A percentile compares a stretch with the other conserved stretches of the same genome.
Conservation (phyloP, 495 filamentous ascomycete species). For the Physcia stellaris region DNA sequence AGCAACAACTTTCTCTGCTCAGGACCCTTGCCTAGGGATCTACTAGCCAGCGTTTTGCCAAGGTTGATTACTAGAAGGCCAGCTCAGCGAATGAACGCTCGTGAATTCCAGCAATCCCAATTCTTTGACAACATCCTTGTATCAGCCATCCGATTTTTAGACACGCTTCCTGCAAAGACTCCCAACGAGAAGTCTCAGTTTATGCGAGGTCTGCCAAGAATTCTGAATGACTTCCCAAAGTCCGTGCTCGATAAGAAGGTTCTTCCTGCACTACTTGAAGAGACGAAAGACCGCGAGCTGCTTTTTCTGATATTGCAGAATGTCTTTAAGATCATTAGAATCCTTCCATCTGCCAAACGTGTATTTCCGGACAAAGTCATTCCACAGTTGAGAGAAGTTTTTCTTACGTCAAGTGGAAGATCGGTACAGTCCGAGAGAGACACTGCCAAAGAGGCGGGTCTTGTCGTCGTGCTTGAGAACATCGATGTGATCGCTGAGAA, state of each 20-base stretch:
- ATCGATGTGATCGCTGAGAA: slow-evolving; percentile 60
- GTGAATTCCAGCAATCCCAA: slow-evolving; percentile 82
- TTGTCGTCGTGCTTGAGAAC: slow-evolving; percentile 81
- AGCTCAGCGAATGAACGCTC: slow-evolving; percentile 72
- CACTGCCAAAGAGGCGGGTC: slow-evolving; percentile 69
- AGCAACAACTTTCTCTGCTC: slow-evolving; percentile 76
- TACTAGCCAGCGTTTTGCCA: slow-evolving; percentile 61
- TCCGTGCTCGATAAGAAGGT: slow-evolving; percentile 92
- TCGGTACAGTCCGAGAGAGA: slow-evolving; percentile 50
- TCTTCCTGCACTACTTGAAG: slow-evolving; percentile 74
- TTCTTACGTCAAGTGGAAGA: slow-evolving; percentile 42
- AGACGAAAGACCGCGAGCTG: slow-evolving; percentile 80
- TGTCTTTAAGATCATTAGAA: slow-evolving; percentile 71
- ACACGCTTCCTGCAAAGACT: slow-evolving; percentile 80
- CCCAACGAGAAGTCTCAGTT: slow-evolving; percentile 83
- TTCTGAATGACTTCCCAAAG: slow-evolving; percentile 79
- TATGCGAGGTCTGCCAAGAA: slow-evolving; percentile 72
- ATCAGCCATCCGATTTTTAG: slow-evolving; percentile 87
- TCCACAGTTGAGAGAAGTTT: slow-evolving; percentile 70
- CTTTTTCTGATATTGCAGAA: slow-evolving; percentile 76
- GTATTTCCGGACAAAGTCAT: slow-evolving; percentile 73
- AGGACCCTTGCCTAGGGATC: slow-evolving; percentile 62
- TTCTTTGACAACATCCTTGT: slow-evolving; percentile 97
- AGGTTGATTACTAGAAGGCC: slow-evolving; percentile 74
- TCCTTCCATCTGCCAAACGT: slow-evolving; percentile 60